Percentiles rank a stretch among this genome's conserved stretches.
Conservation (phyloP, 495 filamentous ascomycete species). For the Neurospora sp. region DNA sequence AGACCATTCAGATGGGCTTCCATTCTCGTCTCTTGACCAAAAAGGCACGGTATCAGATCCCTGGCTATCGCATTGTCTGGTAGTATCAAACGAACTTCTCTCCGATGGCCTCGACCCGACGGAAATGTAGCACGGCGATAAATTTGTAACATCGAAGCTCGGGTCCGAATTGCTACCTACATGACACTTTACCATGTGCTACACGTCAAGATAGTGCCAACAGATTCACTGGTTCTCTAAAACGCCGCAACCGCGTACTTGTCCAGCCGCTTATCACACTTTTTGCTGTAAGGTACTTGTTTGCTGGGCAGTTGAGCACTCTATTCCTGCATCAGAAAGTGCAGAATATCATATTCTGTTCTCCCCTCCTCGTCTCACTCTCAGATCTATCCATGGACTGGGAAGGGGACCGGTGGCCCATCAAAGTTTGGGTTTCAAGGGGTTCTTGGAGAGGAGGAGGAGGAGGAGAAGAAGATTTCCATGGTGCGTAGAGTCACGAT, state of each 20-base stretch:
- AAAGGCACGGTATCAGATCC: background rate
- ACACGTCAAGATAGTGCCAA: background rate
- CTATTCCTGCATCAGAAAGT: background rate
- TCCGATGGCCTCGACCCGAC: constrained; percentile 3
- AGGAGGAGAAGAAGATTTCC: background rate
- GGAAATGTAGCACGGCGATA: background rate
- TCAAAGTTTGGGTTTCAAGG: constrained; percentile 1
- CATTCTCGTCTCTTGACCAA: background rate
- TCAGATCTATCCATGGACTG: background rate
- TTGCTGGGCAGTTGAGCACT: background rate
- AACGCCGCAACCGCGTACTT: background rate
- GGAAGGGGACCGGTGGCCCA: background rate
- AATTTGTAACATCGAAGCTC: background rate
- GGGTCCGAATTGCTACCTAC: background rate
- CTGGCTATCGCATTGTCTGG: constrained; percentile 4
- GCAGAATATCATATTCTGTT: background rate
- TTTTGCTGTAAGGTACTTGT: background rate
- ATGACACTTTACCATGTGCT: background rate
- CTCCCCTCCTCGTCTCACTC: background rate
- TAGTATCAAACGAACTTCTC: constrained; percentile 11
- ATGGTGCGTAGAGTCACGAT: background rate
- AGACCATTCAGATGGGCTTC: background rate
- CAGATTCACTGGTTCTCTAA: background rate
- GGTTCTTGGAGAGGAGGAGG: background rate
- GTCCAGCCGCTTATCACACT: background rate